A percentile compares a stretch with the other conserved stretches of the same genome.
These are phyloP conservation scores for Eugenia klotzschiana DNA, from an alignment of 441 rosid species.

Conservation along the genomic window DNA sequence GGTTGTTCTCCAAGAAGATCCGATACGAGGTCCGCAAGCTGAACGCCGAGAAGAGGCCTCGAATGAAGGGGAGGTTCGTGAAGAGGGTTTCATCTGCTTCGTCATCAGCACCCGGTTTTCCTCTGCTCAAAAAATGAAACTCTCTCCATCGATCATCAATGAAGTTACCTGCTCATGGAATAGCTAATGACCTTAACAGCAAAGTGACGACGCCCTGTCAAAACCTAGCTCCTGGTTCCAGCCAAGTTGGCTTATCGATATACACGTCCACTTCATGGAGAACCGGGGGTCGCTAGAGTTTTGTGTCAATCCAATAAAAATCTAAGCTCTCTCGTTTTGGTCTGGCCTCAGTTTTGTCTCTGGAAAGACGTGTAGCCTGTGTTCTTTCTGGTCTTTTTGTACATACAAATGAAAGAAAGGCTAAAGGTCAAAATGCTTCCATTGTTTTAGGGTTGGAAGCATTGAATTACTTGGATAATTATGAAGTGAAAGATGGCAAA, in stretches of 20 bases:
- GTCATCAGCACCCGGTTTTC: constrained; percentile 6
- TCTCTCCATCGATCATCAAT: background rate
- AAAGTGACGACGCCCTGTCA: background rate
- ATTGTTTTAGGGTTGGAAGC: background rate
- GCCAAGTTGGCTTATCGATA: background rate
- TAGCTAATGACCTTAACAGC: background rate
- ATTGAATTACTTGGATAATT: background rate
- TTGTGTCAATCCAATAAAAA: background rate
- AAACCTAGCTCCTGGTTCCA: background rate
- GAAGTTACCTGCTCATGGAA: background rate
- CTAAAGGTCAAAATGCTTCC: background rate
- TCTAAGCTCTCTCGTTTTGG: background rate
- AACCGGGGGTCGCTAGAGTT: background rate
- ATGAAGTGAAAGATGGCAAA: background rate
- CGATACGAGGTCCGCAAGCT: constrained; percentile 89
- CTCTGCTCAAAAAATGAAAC: constrained; percentile 9
- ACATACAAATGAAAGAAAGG: background rate
- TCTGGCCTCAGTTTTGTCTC: background rate
- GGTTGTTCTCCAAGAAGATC: constrained; percentile 88
- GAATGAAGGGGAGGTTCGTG: constrained; percentile 95
- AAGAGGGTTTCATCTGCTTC: constrained; percentile 43
- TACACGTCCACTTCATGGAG: background rate
- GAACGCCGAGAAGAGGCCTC: constrained; percentile 93
- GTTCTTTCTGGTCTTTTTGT: background rate
- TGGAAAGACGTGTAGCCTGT: background rate